These are phyloP conservation scores for Domatiomyces globalis DNA, from an alignment of 2,329 filamentous ascomycete species.

Conservation along the genomic window DNA sequence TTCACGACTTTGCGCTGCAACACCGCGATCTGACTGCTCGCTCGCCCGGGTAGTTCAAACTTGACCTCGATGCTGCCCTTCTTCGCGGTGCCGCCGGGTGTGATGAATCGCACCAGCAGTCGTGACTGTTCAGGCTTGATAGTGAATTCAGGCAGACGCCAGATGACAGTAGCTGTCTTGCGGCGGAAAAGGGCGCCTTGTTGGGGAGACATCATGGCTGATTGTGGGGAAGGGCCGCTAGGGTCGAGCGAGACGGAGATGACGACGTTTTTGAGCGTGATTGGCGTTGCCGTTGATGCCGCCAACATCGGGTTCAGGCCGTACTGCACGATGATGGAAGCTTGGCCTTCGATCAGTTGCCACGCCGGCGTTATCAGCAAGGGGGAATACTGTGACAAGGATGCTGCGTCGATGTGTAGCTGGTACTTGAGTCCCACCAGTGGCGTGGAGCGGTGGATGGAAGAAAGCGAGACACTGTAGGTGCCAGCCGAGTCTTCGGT, in stretches of 20 bases:
- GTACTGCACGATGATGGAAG: constrained; percentile 77
- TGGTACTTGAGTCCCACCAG: constrained; percentile 87
- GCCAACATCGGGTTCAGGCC: constrained; percentile 60
- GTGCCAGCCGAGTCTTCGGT: constrained; percentile 51
- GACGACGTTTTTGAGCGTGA: constrained; percentile 63
- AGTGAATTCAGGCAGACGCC: constrained; percentile 36
- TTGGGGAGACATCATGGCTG: constrained; percentile 34
- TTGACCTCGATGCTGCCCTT: constrained; percentile 67
- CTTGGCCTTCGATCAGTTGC: constrained; percentile 72
- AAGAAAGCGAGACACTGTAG: constrained; percentile 60
- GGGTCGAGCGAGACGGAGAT: constrained; percentile 41
- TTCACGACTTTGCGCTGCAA: constrained; percentile 23
- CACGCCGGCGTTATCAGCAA: constrained; percentile 61
- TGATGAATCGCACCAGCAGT: constrained; percentile 74
- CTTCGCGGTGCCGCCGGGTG: constrained; percentile 52
- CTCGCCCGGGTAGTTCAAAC: constrained; percentile 54
- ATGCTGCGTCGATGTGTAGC: constrained; percentile 53
- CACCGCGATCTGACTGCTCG: constrained; percentile 54
- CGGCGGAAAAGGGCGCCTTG: constrained; percentile 31
- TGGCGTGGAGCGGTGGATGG: constrained; percentile 49
- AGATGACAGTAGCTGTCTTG: constrained; percentile 32
- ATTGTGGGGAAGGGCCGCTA: constrained; percentile 27
- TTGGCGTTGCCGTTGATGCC: constrained; percentile 19
- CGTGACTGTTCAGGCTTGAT: constrained; percentile 42
- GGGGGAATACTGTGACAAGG: constrained; percentile 49